Percentiles rank a stretch among this genome's conserved stretches.
These are phyloP conservation scores for Populus simonii DNA, from an alignment of 345 rosid genomes.

Conservation along the genomic window DNA sequence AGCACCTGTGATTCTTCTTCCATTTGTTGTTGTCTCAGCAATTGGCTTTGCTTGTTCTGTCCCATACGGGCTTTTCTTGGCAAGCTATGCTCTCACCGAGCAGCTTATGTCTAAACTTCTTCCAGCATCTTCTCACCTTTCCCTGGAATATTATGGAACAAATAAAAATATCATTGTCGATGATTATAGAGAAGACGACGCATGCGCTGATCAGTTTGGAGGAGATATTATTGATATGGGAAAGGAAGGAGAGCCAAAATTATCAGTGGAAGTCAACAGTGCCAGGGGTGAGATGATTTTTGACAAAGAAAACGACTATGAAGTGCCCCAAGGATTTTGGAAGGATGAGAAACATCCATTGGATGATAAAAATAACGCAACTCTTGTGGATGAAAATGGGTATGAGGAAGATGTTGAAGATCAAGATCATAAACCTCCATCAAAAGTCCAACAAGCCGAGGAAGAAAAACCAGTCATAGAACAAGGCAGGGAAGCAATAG, in stretches of 20 bases:
- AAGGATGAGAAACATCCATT: too few species aligned
- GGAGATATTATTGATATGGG: neutral
- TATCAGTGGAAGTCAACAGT: too few species aligned
- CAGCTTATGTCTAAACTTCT: slow-evolving; percentile 68
- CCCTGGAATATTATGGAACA: neutral
- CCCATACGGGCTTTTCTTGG: slow-evolving; percentile 62
- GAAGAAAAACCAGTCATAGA: slow-evolving; percentile 1
- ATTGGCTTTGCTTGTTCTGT: slow-evolving; percentile 55
- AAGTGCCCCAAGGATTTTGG: too few species aligned
- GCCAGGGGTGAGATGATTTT: too few species aligned
- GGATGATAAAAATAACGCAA: neutral
- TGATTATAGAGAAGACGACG: slow-evolving; percentile 17
- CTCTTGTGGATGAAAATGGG: slow-evolving; percentile 1
- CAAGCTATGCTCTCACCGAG: slow-evolving; percentile 63
- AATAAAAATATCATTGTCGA: neutral
- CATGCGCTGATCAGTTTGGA: slow-evolving; percentile 1
- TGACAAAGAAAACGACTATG: too few species aligned
- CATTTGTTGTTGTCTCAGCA: slow-evolving; percentile 52
- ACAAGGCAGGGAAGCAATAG: neutral
- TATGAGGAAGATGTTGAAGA: neutral
- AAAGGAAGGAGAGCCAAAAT: too few species aligned
- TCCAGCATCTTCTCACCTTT: slow-evolving; percentile 24
- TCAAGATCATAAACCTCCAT: too few species aligned
- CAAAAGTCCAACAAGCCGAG: neutral
- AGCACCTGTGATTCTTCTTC: slow-evolving; percentile 63